phyloP scores from a whole-genome alignment of 495 filamentous ascomycete genomes.

The Aspergillus hancockii region DNA sequence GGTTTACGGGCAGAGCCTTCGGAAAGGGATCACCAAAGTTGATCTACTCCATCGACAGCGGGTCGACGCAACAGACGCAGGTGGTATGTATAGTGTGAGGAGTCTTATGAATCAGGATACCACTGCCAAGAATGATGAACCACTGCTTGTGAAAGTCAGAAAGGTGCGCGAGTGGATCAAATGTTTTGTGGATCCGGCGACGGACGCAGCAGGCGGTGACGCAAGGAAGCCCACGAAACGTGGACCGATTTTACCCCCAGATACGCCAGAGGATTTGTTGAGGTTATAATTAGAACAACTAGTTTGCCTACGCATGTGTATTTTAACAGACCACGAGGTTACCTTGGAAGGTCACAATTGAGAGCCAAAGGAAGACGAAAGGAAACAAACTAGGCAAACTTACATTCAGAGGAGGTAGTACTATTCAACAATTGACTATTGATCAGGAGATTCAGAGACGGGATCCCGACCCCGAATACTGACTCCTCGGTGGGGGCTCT shows the following conservation, averaged over 20 bases:
- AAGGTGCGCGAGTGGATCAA: slow-evolving; percentile 74
- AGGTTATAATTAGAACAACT: slow-evolving; percentile 24
- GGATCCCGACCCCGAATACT: neutral
- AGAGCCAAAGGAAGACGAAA: too few species aligned
- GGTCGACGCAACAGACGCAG: slow-evolving; percentile 41
- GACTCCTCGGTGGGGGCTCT: neutral
- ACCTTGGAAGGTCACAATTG: too few species aligned
- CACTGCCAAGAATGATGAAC: slow-evolving; percentile 38
- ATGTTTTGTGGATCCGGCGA: slow-evolving; percentile 60
- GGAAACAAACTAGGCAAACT: neutral
- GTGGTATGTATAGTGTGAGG: slow-evolving; percentile 34
- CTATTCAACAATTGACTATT: neutral
- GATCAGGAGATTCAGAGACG: slow-evolving; percentile 3
- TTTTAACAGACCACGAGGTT: too few species aligned
- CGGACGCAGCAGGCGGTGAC: slow-evolving; percentile 42
- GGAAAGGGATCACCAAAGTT: slow-evolving; percentile 68
- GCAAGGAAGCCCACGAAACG: slow-evolving; percentile 31
- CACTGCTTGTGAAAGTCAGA: slow-evolving; percentile 61
- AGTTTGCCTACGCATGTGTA: neutral
- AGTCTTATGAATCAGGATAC: slow-evolving; percentile 19
- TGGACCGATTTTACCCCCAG: slow-evolving; percentile 47
- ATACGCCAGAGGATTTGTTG: slow-evolving; percentile 43
- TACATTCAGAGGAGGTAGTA: slow-evolving; percentile 31
- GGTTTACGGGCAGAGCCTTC: slow-evolving; percentile 76
- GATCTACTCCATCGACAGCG: slow-evolving; percentile 61